Percentiles rank a stretch among this genome's conserved stretches.
phyloP scores from a whole-genome alignment of 2,329 filamentous ascomycete genomes.

The Tolypocladium ovalisporum region DNA sequence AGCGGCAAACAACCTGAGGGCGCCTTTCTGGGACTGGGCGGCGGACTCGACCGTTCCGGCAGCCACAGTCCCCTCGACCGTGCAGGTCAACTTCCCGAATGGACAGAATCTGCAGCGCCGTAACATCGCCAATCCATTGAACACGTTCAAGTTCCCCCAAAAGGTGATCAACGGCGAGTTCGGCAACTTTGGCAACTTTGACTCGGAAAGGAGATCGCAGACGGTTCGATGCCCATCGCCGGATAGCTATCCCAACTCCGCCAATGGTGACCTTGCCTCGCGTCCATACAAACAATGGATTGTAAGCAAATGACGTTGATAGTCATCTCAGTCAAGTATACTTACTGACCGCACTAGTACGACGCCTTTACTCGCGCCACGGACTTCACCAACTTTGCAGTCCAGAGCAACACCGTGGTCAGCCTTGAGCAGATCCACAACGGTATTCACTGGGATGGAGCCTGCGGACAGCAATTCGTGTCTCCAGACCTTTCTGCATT shows the following conservation, averaged over 20 bases:
- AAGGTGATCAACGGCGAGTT: constrained; percentile 26
- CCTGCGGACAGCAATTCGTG: constrained; percentile 29
- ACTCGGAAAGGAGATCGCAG: constrained; percentile 15
- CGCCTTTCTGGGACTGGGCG: constrained; percentile 47
- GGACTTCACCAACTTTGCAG: constrained; percentile 23
- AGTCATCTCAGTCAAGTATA: not conserved
- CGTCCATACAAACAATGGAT: constrained; percentile 27
- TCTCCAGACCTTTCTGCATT: constrained; percentile 27
- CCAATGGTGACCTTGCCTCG: constrained; percentile 21
- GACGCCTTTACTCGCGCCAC: constrained; percentile 25
- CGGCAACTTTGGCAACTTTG: constrained; percentile 22
- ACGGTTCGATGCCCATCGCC: constrained; percentile 29
- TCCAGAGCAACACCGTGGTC: constrained; percentile 20
- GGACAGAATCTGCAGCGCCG: constrained; percentile 17
- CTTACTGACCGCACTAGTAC: constrained; percentile 18
- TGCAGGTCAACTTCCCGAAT: constrained; percentile 30
- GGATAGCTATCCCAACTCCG: constrained; percentile 25
- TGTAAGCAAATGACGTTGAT: constrained; percentile 17
- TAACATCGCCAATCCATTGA: constrained; percentile 39
- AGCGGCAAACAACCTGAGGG: constrained; percentile 34
- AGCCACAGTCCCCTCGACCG: constrained; percentile 20
- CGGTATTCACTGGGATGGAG: constrained; percentile 27
- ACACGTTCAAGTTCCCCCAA: constrained; percentile 36
- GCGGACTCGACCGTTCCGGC: constrained; percentile 27
- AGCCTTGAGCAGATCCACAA: constrained; percentile 34